These are phyloP conservation scores for Apodospora peruviana DNA, from an alignment of 495 filamentous ascomycete genomes.

Conservation along the genomic window DNA sequence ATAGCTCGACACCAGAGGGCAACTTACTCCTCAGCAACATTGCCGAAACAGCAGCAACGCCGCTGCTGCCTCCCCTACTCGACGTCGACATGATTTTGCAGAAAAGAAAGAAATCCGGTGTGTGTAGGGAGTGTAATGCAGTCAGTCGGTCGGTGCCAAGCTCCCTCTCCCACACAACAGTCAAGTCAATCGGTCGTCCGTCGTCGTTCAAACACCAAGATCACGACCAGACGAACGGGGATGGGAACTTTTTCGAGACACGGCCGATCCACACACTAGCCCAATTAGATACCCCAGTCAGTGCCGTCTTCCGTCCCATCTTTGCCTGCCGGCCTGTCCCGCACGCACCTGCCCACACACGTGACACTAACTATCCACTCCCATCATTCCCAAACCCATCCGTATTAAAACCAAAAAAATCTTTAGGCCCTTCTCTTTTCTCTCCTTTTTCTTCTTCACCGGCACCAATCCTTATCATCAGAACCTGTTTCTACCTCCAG, in stretches of 20 bases:
- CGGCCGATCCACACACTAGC: no score
- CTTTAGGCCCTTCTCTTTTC: conserved; percentile 9
- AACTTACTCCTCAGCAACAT: conserved; percentile 36
- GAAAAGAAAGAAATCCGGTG: background rate
- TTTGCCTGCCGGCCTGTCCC: no score
- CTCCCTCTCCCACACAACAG: no score
- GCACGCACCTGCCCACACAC: conserved; percentile 7
- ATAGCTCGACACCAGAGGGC: background rate
- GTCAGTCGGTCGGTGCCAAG: no score
- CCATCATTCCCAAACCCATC: background rate
- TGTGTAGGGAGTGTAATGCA: no score
- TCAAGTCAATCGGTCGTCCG: no score
- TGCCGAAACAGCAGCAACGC: conserved; percentile 22
- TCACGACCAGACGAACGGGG: no score
- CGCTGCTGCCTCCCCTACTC: conserved; percentile 40
- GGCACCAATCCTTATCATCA: conserved; percentile 54
- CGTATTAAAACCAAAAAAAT: conserved; percentile 2
- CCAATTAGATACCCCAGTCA: no score
- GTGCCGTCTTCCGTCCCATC: no score
- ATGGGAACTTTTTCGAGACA: no score
- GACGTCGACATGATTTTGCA: conserved; percentile 39
- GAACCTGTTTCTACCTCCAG: conserved; percentile 30
- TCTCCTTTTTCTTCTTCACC: conserved; percentile 17
- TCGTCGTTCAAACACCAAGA: no score
- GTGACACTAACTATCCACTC: background rate